These are phyloP conservation scores for Esteya vermicola DNA, from an alignment of 2,329 filamentous ascomycete genomes.

Conservation along the genomic window DNA sequence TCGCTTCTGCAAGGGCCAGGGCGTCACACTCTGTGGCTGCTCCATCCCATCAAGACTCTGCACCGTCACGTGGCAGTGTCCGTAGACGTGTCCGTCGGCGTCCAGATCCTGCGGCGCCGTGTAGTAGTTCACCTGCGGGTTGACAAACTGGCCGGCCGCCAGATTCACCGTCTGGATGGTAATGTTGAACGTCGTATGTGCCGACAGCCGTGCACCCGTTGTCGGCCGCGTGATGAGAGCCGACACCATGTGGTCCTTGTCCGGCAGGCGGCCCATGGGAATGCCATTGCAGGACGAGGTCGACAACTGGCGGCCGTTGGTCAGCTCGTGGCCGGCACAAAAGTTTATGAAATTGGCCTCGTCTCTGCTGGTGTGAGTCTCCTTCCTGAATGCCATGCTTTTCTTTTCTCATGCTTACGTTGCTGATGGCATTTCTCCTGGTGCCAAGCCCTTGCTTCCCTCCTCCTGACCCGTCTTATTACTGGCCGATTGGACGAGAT, in stretches of 20 bases:
- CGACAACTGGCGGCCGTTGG: slow-evolving; percentile 36
- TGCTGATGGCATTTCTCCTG: slow-evolving; percentile 24
- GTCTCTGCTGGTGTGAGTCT: no score
- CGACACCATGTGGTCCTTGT: slow-evolving; percentile 36
- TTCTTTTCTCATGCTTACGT: no score
- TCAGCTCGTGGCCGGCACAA: slow-evolving; percentile 36
- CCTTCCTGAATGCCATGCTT: no score
- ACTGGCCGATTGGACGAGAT: slow-evolving; percentile 21
- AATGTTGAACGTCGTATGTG: slow-evolving; percentile 30
- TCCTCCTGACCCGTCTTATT: background rate
- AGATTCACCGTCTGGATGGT: slow-evolving; percentile 32
- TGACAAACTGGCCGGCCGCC: slow-evolving; percentile 37
- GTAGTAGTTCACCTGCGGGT: slow-evolving; percentile 39
- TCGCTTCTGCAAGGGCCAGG: no score
- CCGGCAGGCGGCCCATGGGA: slow-evolving; percentile 42
- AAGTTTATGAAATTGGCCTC: slow-evolving; percentile 41
- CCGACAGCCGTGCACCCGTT: slow-evolving; percentile 22
- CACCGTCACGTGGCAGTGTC: slow-evolving; percentile 33
- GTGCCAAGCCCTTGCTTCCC: background rate
- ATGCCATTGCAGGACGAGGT: slow-evolving; percentile 42
- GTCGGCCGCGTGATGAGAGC: slow-evolving; percentile 32
- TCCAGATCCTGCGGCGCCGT: slow-evolving; percentile 36
- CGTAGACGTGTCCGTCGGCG: slow-evolving; percentile 21
- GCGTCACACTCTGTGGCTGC: slow-evolving; percentile 17
- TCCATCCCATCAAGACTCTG: slow-evolving; percentile 26